These are phyloP conservation scores for Xylariales sp. DNA, from an alignment of 2,329 filamentous ascomycete genomes.

Conservation along the genomic window DNA sequence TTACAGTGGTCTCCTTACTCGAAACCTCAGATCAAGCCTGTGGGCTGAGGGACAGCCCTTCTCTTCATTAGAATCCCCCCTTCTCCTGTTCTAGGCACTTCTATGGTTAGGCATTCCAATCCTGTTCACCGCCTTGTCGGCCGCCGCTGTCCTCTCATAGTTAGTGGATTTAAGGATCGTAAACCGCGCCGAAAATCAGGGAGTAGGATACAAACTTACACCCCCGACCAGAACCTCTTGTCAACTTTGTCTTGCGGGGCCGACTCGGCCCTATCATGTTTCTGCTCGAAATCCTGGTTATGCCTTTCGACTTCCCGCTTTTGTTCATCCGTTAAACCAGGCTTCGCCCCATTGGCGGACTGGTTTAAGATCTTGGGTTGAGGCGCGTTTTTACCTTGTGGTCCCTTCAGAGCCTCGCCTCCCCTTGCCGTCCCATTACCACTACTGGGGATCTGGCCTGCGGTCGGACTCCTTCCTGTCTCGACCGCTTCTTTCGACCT, in stretches of 20 bases:
- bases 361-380: constrained; percentile 65
- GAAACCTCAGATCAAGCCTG: too few relatives aligned
- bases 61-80: not conserved
- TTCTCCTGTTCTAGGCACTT: too few relatives aligned
- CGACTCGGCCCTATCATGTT: constrained; percentile 59
- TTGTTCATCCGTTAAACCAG: constrained; percentile 61
- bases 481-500: constrained; percentile 55
- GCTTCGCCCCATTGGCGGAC: constrained; percentile 53
- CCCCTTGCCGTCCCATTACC: constrained; percentile 43
- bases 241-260: constrained; percentile 64
- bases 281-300: constrained; percentile 67
- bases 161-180: constrained; percentile 30
- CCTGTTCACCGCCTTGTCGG: constrained; percentile 37
- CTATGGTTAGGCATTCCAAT: constrained; percentile 45
- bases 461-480: constrained; percentile 50
- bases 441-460: constrained; percentile 45
- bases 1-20: too few relatives aligned
- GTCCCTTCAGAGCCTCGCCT: constrained; percentile 51
- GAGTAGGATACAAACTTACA: constrained; percentile 48
- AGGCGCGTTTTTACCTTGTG: constrained; percentile 50
- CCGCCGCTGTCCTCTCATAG: constrained; percentile 34
- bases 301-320: constrained; percentile 68
- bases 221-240: constrained; percentile 64
- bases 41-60: too few relatives aligned
- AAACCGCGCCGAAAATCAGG: constrained; percentile 18